These are phyloP conservation scores for Leccinum aurantiacum DNA, from an alignment of 768 basidiomycete genomes.

Conservation along the genomic window DNA sequence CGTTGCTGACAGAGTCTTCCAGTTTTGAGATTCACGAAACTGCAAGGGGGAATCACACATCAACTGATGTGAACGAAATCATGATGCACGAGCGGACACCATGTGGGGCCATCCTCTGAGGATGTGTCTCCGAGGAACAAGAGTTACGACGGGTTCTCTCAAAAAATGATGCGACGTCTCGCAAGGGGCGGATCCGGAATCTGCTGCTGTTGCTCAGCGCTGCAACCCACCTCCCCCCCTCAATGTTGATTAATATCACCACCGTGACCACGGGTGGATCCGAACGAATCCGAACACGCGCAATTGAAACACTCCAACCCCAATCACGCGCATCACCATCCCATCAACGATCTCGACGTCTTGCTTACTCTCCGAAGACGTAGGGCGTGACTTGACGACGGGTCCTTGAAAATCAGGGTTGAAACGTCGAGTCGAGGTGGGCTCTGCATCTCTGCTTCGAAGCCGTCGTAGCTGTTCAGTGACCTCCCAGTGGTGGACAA, in stretches of 20 bases:
- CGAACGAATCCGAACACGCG: background rate
- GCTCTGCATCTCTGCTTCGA: background rate
- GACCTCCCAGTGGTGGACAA: background rate
- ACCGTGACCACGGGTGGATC: background rate
- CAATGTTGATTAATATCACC: background rate
- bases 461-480: background rate
- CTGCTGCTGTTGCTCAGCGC: background rate
- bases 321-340: background rate
- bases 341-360: background rate
- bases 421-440: background rate
- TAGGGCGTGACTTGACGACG: background rate
- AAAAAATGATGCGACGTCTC: background rate
- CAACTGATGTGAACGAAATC: slow-evolving; percentile 6
- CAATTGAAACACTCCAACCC: slow-evolving; percentile 23
- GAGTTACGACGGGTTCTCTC: slow-evolving; percentile 10
- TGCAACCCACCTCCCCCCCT: background rate
- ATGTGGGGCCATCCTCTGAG: background rate
- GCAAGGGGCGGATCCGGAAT: background rate
- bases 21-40: slow-evolving; percentile 9
- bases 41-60: background rate
- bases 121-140: slow-evolving; percentile 14
- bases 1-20: background rate
- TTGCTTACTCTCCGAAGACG: slow-evolving; percentile 4
- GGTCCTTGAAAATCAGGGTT: background rate
- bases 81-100: background rate